Evolutionary conservation across 306 rosid genomes (phyloP).

Genomic region (Corylus heterophylla): DNA sequence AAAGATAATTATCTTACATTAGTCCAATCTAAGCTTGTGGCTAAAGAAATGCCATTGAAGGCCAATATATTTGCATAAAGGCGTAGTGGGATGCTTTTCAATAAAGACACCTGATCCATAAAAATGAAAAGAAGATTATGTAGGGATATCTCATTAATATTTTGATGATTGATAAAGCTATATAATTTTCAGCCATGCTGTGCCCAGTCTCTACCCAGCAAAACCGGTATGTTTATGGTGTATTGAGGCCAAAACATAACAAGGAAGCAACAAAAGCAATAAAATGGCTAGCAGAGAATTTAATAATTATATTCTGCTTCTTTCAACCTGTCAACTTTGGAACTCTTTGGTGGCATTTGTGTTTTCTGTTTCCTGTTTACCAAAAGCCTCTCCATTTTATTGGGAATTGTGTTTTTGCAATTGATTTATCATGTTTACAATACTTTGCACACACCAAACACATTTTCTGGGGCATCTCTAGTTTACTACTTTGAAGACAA

Average conservation of each 20-base stretch:
- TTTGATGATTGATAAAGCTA: background rate
- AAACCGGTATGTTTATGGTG: background rate
- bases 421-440: background rate
- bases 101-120: constrained; percentile 44
- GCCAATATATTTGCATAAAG: constrained; percentile 44
- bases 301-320: background rate
- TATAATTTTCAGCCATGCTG: background rate
- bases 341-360: background rate
- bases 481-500: background rate
- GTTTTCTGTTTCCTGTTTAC: background rate
- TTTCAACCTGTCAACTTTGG: background rate
- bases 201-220: background rate
- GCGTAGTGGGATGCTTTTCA: constrained; percentile 52
- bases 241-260: background rate
- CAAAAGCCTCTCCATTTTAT: background rate
- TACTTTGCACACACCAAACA: background rate
- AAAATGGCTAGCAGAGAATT: background rate
- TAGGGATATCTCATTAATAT: background rate
- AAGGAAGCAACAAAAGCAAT: background rate
- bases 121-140: background rate
- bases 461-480: background rate
- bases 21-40: constrained; percentile 56
- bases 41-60: constrained; percentile 41
- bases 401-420: background rate
- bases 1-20: constrained; percentile 37